phyloP scores from a whole-genome alignment of 257 asterid species.

The Rauvolfia tetraphylla region DNA sequence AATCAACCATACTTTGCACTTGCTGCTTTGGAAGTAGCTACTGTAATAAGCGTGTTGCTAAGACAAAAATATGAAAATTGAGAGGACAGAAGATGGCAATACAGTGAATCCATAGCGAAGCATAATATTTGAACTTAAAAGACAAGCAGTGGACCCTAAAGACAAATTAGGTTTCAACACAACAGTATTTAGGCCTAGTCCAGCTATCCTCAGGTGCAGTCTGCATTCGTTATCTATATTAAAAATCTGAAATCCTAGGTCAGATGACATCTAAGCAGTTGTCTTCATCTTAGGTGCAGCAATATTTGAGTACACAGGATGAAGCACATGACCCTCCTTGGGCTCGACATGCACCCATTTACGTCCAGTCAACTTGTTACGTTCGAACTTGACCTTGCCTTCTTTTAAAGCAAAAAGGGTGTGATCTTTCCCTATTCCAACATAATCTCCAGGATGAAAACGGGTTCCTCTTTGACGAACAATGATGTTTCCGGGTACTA shows the following conservation, averaged over 20 bases:
- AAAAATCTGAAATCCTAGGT: background rate
- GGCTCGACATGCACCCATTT: slow-evolving; percentile 97
- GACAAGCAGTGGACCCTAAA: background rate
- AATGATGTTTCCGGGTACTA: slow-evolving; percentile 83
- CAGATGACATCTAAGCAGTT: slow-evolving; percentile 28
- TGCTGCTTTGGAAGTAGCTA: background rate
- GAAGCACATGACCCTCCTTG: slow-evolving; percentile 70
- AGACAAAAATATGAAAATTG: background rate
- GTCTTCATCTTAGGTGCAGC: slow-evolving; percentile 42
- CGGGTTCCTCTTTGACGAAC: slow-evolving; percentile 97
- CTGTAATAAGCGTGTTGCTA: background rate
- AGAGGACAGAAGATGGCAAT: background rate
- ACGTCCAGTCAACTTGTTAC: slow-evolving; percentile 68
- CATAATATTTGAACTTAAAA: too few species aligned
- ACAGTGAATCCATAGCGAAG: background rate
- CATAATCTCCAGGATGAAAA: slow-evolving; percentile 84
- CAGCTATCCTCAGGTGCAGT: background rate
- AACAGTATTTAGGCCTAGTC: background rate
- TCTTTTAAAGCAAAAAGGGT: slow-evolving; percentile 82
- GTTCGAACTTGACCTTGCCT: slow-evolving; percentile 82
- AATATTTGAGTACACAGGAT: slow-evolving; percentile 53
- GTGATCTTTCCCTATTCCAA: slow-evolving; percentile 88
- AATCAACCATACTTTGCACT: background rate
- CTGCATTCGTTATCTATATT: background rate
- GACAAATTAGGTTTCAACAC: background rate